Conservation (phyloP, 495 filamentous ascomycete species). For the Penicillium flavigenum region DNA sequence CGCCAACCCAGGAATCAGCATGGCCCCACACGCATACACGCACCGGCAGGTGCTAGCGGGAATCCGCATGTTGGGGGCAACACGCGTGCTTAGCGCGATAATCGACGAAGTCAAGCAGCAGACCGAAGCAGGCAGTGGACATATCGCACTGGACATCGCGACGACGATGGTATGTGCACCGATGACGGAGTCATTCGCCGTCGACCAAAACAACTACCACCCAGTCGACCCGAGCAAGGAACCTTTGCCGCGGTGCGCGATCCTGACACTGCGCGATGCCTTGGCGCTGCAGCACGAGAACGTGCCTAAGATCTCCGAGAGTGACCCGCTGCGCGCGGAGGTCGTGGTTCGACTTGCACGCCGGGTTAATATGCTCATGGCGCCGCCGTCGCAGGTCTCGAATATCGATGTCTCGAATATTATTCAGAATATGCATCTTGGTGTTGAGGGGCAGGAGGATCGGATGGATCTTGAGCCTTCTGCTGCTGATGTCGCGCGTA, state of each 20-base stretch:
- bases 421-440: conserved; percentile 43
- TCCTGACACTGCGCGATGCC: conserved; percentile 65
- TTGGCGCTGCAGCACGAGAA: conserved; percentile 63
- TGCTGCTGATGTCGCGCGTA: conserved; percentile 17
- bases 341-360: conserved; percentile 72
- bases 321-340: conserved; percentile 61
- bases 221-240: conserved; percentile 43
- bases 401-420: conserved; percentile 45
- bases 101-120: conserved; percentile 69
- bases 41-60: conserved; percentile 70
- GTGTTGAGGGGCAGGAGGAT: conserved; percentile 31
- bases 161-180: conserved; percentile 73
- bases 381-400: conserved; percentile 41
- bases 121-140: conserved; percentile 51
- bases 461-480: conserved; percentile 39
- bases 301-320: conserved; percentile 59
- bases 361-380: conserved; percentile 64
- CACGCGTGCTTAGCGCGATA: conserved; percentile 57
- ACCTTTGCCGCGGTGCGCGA: conserved; percentile 37
- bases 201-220: conserved; percentile 45
- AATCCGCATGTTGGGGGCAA: conserved; percentile 68
- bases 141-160: conserved; percentile 71
- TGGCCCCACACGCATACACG: conserved; percentile 72
- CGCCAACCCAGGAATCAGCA: conserved; percentile 59
- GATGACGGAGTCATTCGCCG: conserved; percentile 49